Percentiles rank a stretch among this genome's conserved stretches.
These are phyloP conservation scores for Carex cristatella DNA, from an alignment of 176 grass and related monocot genomes.

Conservation along the genomic window DNA sequence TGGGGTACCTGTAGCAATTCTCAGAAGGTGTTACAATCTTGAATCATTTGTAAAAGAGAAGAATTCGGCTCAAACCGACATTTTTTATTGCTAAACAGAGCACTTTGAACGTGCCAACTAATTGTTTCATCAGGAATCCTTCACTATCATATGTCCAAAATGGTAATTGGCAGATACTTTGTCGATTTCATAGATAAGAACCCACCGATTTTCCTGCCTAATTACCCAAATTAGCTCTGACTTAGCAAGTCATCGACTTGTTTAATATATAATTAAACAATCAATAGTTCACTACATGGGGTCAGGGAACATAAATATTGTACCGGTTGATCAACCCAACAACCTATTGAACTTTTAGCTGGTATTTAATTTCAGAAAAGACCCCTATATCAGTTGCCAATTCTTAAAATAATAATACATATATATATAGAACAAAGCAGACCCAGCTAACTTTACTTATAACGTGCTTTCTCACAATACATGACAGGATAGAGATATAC, in stretches of 20 bases:
- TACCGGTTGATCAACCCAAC: background rate
- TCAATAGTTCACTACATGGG: background rate
- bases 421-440: background rate
- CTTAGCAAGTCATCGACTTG: background rate
- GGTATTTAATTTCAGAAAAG: background rate
- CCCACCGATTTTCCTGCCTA: background rate
- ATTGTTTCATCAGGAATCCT: background rate
- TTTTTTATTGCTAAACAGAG: background rate
- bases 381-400: background rate
- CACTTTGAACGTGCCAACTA: background rate
- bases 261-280: background rate
- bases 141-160: background rate
- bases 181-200: background rate
- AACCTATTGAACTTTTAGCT: background rate
- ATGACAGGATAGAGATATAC: constrained; percentile 75
- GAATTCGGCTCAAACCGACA: background rate
- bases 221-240: background rate
- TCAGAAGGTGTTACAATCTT: constrained; percentile 37
- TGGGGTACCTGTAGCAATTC: constrained; percentile 48
- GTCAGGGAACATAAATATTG: background rate
- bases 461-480: background rate
- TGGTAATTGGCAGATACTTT: background rate
- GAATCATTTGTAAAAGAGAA: background rate
- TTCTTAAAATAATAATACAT: constrained; percentile 6
- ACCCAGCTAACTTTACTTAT: background rate